Evolutionary conservation across 768 basidiomycete genomes (phyloP).

Genomic region (Tephrocybe sp.): DNA sequence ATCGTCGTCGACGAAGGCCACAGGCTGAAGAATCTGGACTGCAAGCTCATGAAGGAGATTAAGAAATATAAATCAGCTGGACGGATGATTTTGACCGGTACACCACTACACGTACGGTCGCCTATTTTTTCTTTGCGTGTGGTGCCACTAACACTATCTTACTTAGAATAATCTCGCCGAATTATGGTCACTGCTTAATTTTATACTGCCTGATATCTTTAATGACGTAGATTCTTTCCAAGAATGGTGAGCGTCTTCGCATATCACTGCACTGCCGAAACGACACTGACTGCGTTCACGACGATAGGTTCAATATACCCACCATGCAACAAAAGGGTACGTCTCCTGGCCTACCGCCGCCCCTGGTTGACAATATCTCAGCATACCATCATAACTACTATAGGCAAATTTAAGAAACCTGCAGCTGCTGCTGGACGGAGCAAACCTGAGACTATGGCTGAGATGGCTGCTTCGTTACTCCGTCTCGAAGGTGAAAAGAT

Average conservation of each 20-base stretch:
- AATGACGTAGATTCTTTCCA: conserved; percentile 87
- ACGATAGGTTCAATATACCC: conserved; percentile 79
- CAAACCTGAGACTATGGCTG: conserved; percentile 67
- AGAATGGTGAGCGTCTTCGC: conserved; percentile 57
- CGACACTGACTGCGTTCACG: no score
- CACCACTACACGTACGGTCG: conserved; percentile 81
- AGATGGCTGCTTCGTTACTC: conserved; percentile 77
- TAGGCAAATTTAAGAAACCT: conserved; percentile 86
- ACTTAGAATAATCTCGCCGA: conserved; percentile 92
- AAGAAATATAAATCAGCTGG: conserved; percentile 83
- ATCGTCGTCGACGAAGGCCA: conserved; percentile 98
- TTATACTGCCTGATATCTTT: conserved; percentile 93
- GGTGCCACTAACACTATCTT: background rate
- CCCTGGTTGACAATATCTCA: no score
- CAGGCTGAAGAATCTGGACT: conserved; percentile 91
- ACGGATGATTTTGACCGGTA: conserved; percentile 92
- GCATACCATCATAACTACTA: no score
- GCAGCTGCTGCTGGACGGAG: conserved; percentile 44
- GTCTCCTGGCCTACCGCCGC: background rate
- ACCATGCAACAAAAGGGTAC: conserved; percentile 68
- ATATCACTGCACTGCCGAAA: no score
- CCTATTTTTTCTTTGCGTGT: background rate
- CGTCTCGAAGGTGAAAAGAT: conserved; percentile 87
- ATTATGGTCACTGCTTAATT: conserved; percentile 93
- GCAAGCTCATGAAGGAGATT: conserved; percentile 86